These are phyloP conservation scores for Leavenworthia alabamica DNA, from an alignment of 345 rosid genomes.

Conservation along the genomic window DNA sequence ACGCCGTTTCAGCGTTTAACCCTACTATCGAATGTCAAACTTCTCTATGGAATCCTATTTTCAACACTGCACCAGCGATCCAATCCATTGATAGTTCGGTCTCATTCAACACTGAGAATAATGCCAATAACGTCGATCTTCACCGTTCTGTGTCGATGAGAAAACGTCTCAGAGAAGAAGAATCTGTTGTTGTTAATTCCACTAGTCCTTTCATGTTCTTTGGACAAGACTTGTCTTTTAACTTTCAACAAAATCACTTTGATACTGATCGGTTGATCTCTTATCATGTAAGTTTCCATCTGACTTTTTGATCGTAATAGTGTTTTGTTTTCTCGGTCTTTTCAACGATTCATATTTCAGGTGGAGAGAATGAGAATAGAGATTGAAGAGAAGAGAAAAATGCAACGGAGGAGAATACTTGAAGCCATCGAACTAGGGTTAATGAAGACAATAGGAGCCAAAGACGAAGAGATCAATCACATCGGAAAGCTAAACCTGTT, in stretches of 20 bases:
- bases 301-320: background rate
- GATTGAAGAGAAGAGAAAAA: constrained; percentile 53
- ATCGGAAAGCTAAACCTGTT: constrained; percentile 63
- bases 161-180: constrained; percentile 64
- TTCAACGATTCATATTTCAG: constrained; percentile 34
- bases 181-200: constrained; percentile 20
- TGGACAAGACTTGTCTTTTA: constrained; percentile 55
- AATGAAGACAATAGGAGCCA: constrained; percentile 44
- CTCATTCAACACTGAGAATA: constrained; percentile 40
- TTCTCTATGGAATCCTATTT: constrained; percentile 15
- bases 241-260: constrained; percentile 54
- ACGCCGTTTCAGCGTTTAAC: constrained; percentile 31
- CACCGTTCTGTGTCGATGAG: constrained; percentile 34
- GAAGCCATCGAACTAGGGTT: constrained; percentile 51
- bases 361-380: constrained; percentile 68
- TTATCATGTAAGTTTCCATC: constrained; percentile 49
- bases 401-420: constrained; percentile 48
- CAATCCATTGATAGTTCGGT: constrained; percentile 60
- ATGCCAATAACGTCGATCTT: constrained; percentile 14
- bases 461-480: constrained; percentile 74
- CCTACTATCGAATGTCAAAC: constrained; percentile 18
- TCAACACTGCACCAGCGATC: constrained; percentile 29
- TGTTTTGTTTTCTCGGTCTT: background rate
- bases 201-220: constrained; percentile 43
- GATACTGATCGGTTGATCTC: constrained; percentile 59